Conservation (phyloP, 139 green algal genomes). For the Chlamydomonas eustigma region DNA sequence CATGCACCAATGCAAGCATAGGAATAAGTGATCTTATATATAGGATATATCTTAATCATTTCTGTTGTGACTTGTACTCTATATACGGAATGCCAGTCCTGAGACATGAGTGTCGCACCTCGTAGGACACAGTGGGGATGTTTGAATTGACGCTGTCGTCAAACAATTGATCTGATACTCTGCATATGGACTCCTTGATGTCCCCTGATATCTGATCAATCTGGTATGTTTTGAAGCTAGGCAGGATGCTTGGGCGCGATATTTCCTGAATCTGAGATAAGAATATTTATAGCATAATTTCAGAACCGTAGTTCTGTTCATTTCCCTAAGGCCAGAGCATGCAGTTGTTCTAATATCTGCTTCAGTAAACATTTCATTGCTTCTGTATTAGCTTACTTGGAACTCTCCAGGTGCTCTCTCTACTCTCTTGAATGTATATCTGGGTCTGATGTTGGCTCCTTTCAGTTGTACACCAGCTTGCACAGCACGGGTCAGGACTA, state of each 20-base stretch:
- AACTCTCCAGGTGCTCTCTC: slow-evolving; percentile 60
- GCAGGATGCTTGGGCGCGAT: slow-evolving; percentile 23
- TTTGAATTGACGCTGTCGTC: slow-evolving; percentile 65
- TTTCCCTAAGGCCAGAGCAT: neutral
- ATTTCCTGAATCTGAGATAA: slow-evolving; percentile 37
- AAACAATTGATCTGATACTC: slow-evolving; percentile 71
- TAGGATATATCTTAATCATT: no score
- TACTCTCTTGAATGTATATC: slow-evolving; percentile 71
- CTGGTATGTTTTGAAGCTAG: slow-evolving; percentile 47
- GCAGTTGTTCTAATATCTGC: neutral
- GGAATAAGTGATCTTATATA: no score
- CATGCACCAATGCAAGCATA: no score
- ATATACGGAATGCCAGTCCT: no score
- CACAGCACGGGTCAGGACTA: neutral
- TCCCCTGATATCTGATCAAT: slow-evolving; percentile 57
- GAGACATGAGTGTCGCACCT: no score
- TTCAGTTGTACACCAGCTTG: slow-evolving; percentile 41
- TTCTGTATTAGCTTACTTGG: slow-evolving; percentile 41
- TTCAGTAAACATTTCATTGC: neutral
- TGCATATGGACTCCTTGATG: slow-evolving; percentile 81
- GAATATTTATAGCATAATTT: no score
- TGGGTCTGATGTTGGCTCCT: slow-evolving; percentile 53
- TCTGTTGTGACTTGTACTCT: no score
- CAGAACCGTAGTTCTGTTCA: no score
- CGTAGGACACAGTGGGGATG: slow-evolving; percentile 80